These are phyloP conservation scores for Luvunga scandens DNA, from an alignment of 345 rosid species.

Conservation along the genomic window DNA sequence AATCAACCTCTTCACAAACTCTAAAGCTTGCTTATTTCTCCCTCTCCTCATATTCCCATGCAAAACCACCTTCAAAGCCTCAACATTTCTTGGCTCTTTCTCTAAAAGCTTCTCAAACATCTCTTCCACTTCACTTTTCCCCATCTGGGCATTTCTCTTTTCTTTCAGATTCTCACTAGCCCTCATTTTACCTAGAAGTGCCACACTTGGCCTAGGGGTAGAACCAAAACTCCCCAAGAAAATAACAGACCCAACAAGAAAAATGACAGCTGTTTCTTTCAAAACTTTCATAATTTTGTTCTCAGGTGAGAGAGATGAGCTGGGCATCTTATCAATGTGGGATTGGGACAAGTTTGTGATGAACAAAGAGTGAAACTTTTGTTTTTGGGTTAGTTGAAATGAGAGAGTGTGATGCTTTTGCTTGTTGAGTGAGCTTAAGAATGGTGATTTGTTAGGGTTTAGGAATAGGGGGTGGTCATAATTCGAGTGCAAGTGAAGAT, in stretches of 20 bases:
- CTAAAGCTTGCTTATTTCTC: constrained; percentile 56
- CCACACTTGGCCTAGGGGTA: constrained; percentile 42
- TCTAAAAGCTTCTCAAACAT: constrained; percentile 65
- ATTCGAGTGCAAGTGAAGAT: not conserved
- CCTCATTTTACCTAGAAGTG: constrained; percentile 33
- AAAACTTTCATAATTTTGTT: constrained; percentile 23
- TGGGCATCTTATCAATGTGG: constrained; percentile 14
- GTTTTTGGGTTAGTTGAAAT: constrained; percentile 14
- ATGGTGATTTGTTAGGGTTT: constrained; percentile 4
- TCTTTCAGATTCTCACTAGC: constrained; percentile 23
- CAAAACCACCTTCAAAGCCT: constrained; percentile 70
- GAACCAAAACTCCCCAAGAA: constrained; percentile 46
- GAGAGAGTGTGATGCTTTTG: constrained; percentile 13
- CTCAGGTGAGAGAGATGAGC: constrained; percentile 27
- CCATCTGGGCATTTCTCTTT: constrained; percentile 33
- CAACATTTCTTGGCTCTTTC: constrained; percentile 63
- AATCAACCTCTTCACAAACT: constrained; percentile 60
- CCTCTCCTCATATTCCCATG: constrained; percentile 80
- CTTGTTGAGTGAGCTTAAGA: constrained; percentile 12
- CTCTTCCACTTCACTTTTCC: constrained; percentile 41
- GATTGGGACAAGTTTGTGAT: constrained; percentile 16
- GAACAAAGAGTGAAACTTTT: constrained; percentile 10
- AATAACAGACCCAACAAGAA: constrained; percentile 57
- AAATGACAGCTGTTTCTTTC: constrained; percentile 38
- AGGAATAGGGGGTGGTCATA: constrained; percentile 12